Conservation (phyloP, 2,329 filamentous ascomycete genomes). For the Trichoderma polysporum region DNA sequence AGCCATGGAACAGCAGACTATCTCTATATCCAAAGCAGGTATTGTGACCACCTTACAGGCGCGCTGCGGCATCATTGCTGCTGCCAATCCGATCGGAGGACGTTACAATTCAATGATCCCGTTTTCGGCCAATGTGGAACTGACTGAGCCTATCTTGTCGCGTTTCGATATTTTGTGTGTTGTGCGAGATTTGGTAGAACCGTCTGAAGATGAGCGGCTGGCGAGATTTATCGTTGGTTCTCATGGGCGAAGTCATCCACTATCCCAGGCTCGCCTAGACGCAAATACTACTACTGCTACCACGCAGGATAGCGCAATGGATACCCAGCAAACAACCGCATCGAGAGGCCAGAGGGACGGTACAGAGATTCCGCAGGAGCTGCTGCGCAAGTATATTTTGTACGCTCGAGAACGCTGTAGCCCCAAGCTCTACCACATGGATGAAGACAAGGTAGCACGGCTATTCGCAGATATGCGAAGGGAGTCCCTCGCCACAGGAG, state of each 20-base stretch:
- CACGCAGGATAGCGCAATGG: conserved; percentile 46
- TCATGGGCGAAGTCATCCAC: conserved; percentile 84
- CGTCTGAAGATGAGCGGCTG: conserved; percentile 85
- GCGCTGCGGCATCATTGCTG: conserved; percentile 92
- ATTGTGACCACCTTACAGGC: conserved; percentile 97
- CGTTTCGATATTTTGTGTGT: conserved; percentile 98
- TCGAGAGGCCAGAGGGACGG: conserved; percentile 39
- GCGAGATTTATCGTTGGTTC: conserved; percentile 94
- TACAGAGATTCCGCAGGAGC: conserved; percentile 82
- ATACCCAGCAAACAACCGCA: conserved; percentile 34
- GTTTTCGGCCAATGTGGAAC: conserved; percentile 92
- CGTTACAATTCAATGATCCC: conserved; percentile 96
- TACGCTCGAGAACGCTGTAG: conserved; percentile 87
- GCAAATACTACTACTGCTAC: background rate
- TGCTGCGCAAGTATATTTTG: conserved; percentile 93
- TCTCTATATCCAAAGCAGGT: conserved; percentile 97
- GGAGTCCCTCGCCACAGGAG: conserved; percentile 88
- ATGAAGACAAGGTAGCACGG: conserved; percentile 93
- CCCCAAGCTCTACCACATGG: conserved; percentile 95
- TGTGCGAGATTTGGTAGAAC: conserved; percentile 92
- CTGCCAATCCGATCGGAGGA: conserved; percentile 93
- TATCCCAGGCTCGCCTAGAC: conserved; percentile 46
- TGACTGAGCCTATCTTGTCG: conserved; percentile 95
- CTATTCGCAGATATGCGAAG: conserved; percentile 95
- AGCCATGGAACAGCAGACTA: conserved; percentile 99